A percentile compares a stretch with the other conserved stretches of the same genome.
phyloP scores from a whole-genome alignment of 2,329 filamentous ascomycete genomes.

The Myriosclerotinia scirpicola region DNA sequence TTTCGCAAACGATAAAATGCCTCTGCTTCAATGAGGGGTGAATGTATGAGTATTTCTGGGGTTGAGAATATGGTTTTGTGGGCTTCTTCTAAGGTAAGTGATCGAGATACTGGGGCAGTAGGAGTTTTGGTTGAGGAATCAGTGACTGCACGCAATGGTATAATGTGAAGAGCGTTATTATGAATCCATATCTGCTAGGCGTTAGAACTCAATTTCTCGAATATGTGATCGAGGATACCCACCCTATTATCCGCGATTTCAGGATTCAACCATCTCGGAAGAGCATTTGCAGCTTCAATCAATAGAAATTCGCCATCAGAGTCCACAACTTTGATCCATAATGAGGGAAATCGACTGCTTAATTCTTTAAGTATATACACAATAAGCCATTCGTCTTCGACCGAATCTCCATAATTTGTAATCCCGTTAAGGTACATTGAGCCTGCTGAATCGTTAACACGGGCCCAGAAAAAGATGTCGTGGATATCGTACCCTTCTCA shows the following conservation, averaged over 20 bases:
- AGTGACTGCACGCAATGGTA: constrained; percentile 54
- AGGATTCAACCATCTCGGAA: constrained; percentile 89
- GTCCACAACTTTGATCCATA: constrained; percentile 84
- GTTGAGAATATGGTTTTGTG: constrained; percentile 57
- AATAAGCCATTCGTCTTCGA: constrained; percentile 97
- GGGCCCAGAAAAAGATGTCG: background rate
- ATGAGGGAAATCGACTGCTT: constrained; percentile 66
- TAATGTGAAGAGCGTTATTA: constrained; percentile 70
- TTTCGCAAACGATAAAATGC: constrained; percentile 86
- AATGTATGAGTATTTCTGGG: constrained; percentile 64
- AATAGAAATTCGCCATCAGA: constrained; percentile 94
- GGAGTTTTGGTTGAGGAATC: constrained; percentile 43
- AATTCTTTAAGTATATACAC: constrained; percentile 85
- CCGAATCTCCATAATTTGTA: constrained; percentile 88
- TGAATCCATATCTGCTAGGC: constrained; percentile 74
- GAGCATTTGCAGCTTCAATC: constrained; percentile 83
- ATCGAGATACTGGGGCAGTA: constrained; percentile 42
- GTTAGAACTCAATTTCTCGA: constrained; percentile 25
- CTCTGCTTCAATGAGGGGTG: constrained; percentile 75
- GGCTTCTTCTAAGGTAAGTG: constrained; percentile 64
- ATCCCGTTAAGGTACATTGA: constrained; percentile 68
- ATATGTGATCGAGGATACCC: constrained; percentile 28
- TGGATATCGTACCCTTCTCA: constrained; percentile 50
- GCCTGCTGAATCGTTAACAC: constrained; percentile 41
- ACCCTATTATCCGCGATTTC: constrained; percentile 81